A percentile compares a stretch with the other conserved stretches of the same genome.
These are phyloP conservation scores for Aspergillus puulaauensis DNA, from an alignment of 2,329 filamentous ascomycete species.

Conservation along the genomic window DNA sequence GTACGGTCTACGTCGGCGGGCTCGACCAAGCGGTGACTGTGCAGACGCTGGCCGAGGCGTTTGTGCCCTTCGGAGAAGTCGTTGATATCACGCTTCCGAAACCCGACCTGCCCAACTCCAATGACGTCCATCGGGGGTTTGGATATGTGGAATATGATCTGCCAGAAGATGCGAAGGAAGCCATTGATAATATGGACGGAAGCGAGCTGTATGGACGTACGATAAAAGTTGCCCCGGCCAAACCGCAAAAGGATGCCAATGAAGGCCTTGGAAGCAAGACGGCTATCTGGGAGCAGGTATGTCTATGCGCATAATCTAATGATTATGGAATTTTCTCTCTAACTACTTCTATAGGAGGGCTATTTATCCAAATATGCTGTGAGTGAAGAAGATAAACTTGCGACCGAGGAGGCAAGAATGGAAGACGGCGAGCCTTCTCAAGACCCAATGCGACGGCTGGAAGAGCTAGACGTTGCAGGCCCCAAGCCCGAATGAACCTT, in stretches of 20 bases:
- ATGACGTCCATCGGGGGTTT: slow-evolving; percentile 83
- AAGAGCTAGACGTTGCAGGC: slow-evolving; percentile 90
- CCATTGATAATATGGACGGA: slow-evolving; percentile 99
- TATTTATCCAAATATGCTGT: slow-evolving; percentile 89
- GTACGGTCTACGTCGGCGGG: slow-evolving; percentile 89
- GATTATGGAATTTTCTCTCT: slow-evolving; percentile 8
- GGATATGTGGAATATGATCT: slow-evolving; percentile 95
- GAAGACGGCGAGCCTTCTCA: slow-evolving; percentile 57
- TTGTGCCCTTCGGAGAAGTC: slow-evolving; percentile 96
- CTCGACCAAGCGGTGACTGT: slow-evolving; percentile 75
- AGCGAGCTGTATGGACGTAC: slow-evolving; percentile 90
- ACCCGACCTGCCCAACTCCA: slow-evolving; percentile 75
- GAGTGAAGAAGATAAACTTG: slow-evolving; percentile 72
- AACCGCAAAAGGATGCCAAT: slow-evolving; percentile 82
- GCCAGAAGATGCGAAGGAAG: slow-evolving; percentile 81
- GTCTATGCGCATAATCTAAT: slow-evolving; percentile 25
- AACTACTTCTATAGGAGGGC: slow-evolving; percentile 66
- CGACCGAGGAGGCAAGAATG: slow-evolving; percentile 55
- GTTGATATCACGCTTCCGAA: slow-evolving; percentile 88
- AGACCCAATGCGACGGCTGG: slow-evolving; percentile 94
- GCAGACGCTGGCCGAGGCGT: slow-evolving; percentile 79
- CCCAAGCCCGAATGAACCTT: slow-evolving; percentile 69
- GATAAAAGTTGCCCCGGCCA: slow-evolving; percentile 88
- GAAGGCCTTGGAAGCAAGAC: slow-evolving; percentile 90
- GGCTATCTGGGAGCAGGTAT: slow-evolving; percentile 94